A percentile compares a stretch with the other conserved stretches of the same genome.
phyloP scores from a whole-genome alignment of 352 stramenopile species.

The Globisporangium spinosum region DNA sequence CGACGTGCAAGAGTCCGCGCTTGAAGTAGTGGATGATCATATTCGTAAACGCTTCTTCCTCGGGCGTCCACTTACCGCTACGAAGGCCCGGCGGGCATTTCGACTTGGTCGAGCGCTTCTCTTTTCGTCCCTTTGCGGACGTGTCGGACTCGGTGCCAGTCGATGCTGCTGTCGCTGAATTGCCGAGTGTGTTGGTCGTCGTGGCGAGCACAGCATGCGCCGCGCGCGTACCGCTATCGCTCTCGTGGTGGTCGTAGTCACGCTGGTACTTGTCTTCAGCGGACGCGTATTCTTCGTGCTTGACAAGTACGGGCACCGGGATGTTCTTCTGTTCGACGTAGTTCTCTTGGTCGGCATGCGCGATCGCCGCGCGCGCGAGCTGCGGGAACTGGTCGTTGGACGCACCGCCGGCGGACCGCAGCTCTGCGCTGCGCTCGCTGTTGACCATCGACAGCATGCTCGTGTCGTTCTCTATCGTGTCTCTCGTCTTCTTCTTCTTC shows the following conservation, averaged over 20 bases:
- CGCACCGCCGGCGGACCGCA: background rate
- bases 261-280: conserved; percentile 20
- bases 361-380: conserved; percentile 11
- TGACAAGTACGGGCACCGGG: conserved; percentile 13
- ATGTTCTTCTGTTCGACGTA: conserved; percentile 16
- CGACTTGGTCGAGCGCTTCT: conserved; percentile 83
- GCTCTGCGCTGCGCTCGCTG: conserved; percentile 19
- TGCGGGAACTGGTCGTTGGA: conserved; percentile 8
- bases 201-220: background rate
- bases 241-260: conserved; percentile 10
- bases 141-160: conserved; percentile 17
- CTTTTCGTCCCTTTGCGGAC: conserved; percentile 11
- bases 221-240: conserved; percentile 16
- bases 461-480: conserved; percentile 5
- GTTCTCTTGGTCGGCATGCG: conserved; percentile 18
- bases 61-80: conserved; percentile 82
- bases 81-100: conserved; percentile 79
- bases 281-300: conserved; percentile 19
- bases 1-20: conserved; percentile 65
- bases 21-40: conserved; percentile 88
- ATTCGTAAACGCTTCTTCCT: conserved; percentile 82
- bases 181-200: conserved; percentile 1
- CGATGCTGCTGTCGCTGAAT: background rate
- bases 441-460: conserved; percentile 64
- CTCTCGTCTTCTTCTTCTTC: conserved; percentile 16